A percentile compares a stretch with the other conserved stretches of the same genome.
phyloP scores from a whole-genome alignment of 768 basidiomycete genomes.

The Hemileccinum rubropunctum region DNA sequence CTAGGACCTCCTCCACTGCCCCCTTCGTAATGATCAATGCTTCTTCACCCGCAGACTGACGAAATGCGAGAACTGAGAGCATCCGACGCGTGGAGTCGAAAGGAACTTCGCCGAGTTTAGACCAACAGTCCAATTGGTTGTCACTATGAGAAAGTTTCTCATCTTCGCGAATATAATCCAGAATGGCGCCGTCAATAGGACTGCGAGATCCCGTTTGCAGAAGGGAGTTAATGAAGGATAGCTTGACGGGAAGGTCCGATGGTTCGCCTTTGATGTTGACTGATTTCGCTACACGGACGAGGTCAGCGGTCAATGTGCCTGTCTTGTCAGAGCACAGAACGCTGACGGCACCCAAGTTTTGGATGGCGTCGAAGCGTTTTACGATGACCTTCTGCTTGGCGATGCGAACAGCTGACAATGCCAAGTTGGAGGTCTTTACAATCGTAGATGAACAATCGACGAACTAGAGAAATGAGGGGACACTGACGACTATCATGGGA shows the following conservation, averaged over 20 bases:
- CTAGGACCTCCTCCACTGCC: conserved; percentile 33
- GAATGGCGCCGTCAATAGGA: conserved; percentile 33
- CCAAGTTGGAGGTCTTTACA: conserved; percentile 56
- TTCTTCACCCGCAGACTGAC: conserved; percentile 9
- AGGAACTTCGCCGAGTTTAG: conserved; percentile 34
- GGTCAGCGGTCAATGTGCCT: conserved; percentile 50
- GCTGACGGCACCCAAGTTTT: conserved; percentile 56
- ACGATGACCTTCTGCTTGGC: conserved; percentile 60
- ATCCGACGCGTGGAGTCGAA: conserved; percentile 37
- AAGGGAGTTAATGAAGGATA: conserved; percentile 32
- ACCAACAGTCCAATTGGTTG: conserved; percentile 19
- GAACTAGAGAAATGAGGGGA: background rate
- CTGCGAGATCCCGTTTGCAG: conserved; percentile 36
- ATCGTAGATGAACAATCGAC: conserved; percentile 26
- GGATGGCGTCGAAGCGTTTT: conserved; percentile 60
- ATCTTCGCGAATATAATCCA: conserved; percentile 23
- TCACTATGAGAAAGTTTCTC: conserved; percentile 11
- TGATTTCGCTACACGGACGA: conserved; percentile 36
- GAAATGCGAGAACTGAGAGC: conserved; percentile 35
- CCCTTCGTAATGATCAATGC: conserved; percentile 30
- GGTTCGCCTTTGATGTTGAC: conserved; percentile 19
- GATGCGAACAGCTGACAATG: conserved; percentile 54
- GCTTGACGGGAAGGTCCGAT: conserved; percentile 23
- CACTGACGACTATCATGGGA: conserved; percentile 33
- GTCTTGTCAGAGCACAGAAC: conserved; percentile 64